These are phyloP conservation scores for Alternaria sp. DNA, from an alignment of 2,329 filamentous ascomycete genomes.

Conservation along the genomic window DNA sequence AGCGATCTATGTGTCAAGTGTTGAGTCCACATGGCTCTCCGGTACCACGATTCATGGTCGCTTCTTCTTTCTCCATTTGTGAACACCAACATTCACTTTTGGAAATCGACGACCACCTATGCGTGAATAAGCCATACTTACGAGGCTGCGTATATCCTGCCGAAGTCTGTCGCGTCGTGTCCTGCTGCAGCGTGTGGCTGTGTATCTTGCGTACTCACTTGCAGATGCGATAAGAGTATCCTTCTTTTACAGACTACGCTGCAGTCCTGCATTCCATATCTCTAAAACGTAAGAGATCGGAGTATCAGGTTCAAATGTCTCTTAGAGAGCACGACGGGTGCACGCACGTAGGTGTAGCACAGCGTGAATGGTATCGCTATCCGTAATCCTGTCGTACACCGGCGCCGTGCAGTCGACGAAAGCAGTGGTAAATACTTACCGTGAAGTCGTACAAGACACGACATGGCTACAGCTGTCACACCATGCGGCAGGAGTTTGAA, in stretches of 20 bases:
- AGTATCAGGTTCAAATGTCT: background rate
- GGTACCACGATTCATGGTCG: background rate
- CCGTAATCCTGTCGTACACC: background rate
- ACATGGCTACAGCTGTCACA: slow-evolving; percentile 5
- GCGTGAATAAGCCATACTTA: background rate
- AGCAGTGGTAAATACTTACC: background rate
- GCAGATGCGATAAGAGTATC: background rate
- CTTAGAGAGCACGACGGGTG: background rate
- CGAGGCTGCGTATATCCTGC: background rate
- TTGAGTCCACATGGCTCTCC: slow-evolving; percentile 34
- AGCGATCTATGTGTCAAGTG: slow-evolving; percentile 77
- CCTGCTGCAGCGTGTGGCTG: background rate
- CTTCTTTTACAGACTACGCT: background rate
- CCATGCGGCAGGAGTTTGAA: background rate
- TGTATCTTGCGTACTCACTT: background rate
- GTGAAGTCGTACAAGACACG: background rate
- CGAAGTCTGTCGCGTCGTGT: background rate
- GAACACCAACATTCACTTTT: background rate
- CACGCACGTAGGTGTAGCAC: background rate
- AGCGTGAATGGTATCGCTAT: background rate
- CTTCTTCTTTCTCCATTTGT: background rate
- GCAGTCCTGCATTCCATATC: background rate
- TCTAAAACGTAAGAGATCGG: background rate
- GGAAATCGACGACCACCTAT: background rate
- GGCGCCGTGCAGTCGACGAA: background rate